phyloP scores from a whole-genome alignment of 202 grass and related monocot species.

The Saccharum hybrid region DNA sequence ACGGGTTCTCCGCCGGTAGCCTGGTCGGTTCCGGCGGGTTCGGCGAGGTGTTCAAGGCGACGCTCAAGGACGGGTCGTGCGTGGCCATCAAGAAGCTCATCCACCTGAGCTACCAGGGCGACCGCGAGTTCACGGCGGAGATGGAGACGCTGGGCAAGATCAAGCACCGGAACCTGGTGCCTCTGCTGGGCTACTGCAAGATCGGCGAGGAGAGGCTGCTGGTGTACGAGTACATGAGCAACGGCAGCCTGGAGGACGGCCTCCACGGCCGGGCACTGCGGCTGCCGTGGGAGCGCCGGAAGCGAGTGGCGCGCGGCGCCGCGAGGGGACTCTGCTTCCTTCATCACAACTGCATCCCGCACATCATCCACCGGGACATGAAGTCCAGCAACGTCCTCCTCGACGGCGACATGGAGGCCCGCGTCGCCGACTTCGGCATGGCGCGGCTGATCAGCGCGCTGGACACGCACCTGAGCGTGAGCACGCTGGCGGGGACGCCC shows the following conservation, averaged over 20 bases:
- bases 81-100: constrained; percentile 95
- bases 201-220: constrained; percentile 90
- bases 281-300: constrained; percentile 50
- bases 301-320: constrained; percentile 64
- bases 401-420: constrained; percentile 68
- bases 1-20: constrained; percentile 71
- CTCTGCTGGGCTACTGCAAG: constrained; percentile 85
- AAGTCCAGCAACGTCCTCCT: constrained; percentile 95
- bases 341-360: constrained; percentile 95
- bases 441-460: constrained; percentile 78
- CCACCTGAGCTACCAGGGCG: constrained; percentile 86
- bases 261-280: constrained; percentile 46
- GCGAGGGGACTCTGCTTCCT: constrained; percentile 83
- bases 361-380: constrained; percentile 98
- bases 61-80: constrained; percentile 72
- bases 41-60: constrained; percentile 94
- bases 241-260: constrained; percentile 81
- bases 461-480: constrained; percentile 91
- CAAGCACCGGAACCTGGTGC: constrained; percentile 83
- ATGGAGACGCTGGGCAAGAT: constrained; percentile 97
- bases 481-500: constrained; percentile 81
- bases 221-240: constrained; percentile 83
- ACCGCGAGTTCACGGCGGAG: constrained; percentile 93
- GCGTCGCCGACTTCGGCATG: constrained; percentile 90
- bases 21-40: constrained; percentile 84